Conservation (phyloP, 108 stramenopile species). For the Bacterosira constricta region DNA sequence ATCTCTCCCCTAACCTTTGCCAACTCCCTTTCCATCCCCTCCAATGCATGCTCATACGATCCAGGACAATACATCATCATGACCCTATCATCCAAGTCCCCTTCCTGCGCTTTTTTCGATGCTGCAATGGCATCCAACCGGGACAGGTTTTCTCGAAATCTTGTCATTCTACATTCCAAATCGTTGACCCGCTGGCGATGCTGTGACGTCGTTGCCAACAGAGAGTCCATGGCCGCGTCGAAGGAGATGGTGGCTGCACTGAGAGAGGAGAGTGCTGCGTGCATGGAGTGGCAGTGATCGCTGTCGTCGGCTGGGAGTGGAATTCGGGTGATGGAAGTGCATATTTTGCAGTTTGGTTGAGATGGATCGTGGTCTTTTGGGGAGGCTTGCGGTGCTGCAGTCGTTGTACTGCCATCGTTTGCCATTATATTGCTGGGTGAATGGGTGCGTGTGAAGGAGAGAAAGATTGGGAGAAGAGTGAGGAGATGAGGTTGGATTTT, state of each 20-base stretch:
- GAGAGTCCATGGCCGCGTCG: conserved; percentile 46
- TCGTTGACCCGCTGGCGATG: conserved; percentile 19
- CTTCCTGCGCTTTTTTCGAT: background rate
- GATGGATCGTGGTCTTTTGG: too few relatives aligned
- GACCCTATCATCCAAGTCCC: conserved; percentile 16
- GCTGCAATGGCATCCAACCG: conserved; percentile 31
- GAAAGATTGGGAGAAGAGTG: too few relatives aligned
- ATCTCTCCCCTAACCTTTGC: conserved; percentile 4
- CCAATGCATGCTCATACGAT: conserved; percentile 32
- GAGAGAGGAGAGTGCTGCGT: conserved; percentile 41
- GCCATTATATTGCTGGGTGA: too few relatives aligned
- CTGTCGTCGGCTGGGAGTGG: conserved; percentile 50
- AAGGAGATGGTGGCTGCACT: conserved; percentile 35
- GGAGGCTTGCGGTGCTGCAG: too few relatives aligned
- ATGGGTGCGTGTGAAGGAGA: too few relatives aligned
- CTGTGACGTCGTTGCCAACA: background rate
- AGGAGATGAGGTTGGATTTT: too few relatives aligned
- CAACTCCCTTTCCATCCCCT: conserved; percentile 24
- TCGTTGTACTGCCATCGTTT: too few relatives aligned
- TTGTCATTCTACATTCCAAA: conserved; percentile 13
- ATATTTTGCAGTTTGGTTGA: background rate
- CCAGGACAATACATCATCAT: conserved; percentile 27
- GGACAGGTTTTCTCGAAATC: conserved; percentile 15
- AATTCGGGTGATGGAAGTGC: conserved; percentile 18
- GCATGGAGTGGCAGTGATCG: conserved; percentile 39